Evolutionary conservation across 495 filamentous ascomycete species (phyloP), one percentile per base, ranked within the genome.

Genomic region (Podospora pseudopauciseta): DNA sequence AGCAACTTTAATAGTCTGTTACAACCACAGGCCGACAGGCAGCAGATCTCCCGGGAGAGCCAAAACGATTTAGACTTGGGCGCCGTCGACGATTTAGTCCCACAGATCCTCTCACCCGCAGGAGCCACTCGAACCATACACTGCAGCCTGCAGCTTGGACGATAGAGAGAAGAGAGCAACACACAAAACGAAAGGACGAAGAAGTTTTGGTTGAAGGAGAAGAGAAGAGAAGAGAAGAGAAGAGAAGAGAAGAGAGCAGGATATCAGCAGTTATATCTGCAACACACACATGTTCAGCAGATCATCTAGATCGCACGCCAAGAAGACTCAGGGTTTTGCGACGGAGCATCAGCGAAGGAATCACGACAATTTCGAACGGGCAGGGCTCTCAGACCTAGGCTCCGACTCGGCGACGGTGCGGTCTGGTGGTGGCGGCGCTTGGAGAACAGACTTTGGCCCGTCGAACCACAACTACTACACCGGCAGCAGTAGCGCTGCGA

Each of bases 211-310:
- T 49, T 49, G 39, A 49, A 13, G 16, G 20, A 20, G 20, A 13
- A 49, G 20, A 20, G 20, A 23, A 23, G 20, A 23, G 20, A 23
- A 23, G 20, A 23, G 20, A 23, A 23, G 39, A 49, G 15, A 16
- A 13, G 39, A 49, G 13, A 7, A 6, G 7, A 7, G 39, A 49
- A 49, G 30, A 32, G 7, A 7, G 7, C 30, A 49, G 39, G 39
- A 49, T 49, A 49, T 11, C 39, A 13, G 39, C 39, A 5, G 13
- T 49, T 26, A 59, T 54, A 30, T 70, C 70, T 30, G 66, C 19
- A 70, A 65, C 27, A 19, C 73, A 71, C 80, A 81, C 80, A 84
- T 84, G 82, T 84, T 84, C 70, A 80, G 73, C 77, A 80, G 82
- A 79, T 83, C 80, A 63, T 79, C 79, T 66, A 56, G 49, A 65